A percentile compares a stretch with the other conserved stretches of the same genome.
Conservation (phyloP, 208 protist genomes). For the Leptomonas seymouri region DNA sequence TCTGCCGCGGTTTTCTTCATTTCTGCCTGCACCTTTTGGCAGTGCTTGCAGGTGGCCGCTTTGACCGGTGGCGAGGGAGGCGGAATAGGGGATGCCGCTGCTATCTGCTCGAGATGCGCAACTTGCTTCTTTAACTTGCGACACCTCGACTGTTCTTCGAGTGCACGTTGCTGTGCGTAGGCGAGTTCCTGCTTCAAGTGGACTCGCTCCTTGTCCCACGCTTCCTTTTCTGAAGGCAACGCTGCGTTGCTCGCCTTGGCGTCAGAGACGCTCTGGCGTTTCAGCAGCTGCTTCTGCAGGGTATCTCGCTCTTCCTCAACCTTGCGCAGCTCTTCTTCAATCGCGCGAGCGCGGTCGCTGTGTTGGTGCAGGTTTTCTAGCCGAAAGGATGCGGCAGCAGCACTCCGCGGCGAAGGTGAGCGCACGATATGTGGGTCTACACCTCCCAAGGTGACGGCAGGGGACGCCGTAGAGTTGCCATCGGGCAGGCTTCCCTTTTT, state of each 20-base stretch:
- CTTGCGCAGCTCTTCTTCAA: slow-evolving; percentile 34
- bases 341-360: slow-evolving; percentile 14
- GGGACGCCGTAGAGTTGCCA: not conserved
- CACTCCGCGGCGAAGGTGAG: not conserved
- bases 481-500: not conserved
- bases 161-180: slow-evolving; percentile 34
- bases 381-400: slow-evolving; percentile 23
- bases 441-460: not conserved
- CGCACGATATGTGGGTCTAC: slow-evolving; percentile 3
- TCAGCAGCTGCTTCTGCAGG: slow-evolving; percentile 30
- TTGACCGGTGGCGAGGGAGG: not conserved
- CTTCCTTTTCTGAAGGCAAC: slow-evolving; percentile 4
- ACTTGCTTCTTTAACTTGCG: slow-evolving; percentile 32
- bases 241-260: not conserved
- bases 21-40: slow-evolving; percentile 13
- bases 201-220: slow-evolving; percentile 37
- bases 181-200: slow-evolving; percentile 47
- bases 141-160: slow-evolving; percentile 37
- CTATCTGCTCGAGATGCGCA: slow-evolving; percentile 35
- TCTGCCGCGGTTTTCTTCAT: slow-evolving; percentile 25
- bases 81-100: slow-evolving; percentile 7
- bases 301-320: slow-evolving; percentile 47
- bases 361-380: slow-evolving; percentile 26
- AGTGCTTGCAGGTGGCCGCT: not conserved
- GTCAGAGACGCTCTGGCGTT: slow-evolving; percentile 10